Percentiles rank a stretch among this genome's conserved stretches.
Evolutionary conservation across 2,329 filamentous ascomycete species (phyloP).

Genomic region (Allantophomopsis cytisporea): DNA sequence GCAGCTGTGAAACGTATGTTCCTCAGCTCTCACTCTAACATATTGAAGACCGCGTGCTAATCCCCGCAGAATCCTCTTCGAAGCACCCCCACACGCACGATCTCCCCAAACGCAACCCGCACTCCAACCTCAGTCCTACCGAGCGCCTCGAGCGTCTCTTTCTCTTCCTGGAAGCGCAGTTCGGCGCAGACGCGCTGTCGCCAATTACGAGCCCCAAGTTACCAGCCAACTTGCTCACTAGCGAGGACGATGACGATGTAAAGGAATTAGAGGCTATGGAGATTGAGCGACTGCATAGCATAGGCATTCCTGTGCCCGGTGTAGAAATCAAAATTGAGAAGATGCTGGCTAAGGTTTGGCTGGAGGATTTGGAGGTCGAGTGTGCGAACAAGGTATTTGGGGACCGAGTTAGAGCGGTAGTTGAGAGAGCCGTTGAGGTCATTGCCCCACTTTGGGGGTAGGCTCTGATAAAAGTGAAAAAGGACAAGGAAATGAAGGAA

Average conservation of each 20-base stretch:
- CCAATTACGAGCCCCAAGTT: constrained; percentile 59
- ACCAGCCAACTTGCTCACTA: constrained; percentile 12
- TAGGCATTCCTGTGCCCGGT: constrained; percentile 85
- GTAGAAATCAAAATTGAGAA: constrained; percentile 80
- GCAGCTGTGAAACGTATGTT: constrained; percentile 79
- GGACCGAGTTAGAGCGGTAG: constrained; percentile 76
- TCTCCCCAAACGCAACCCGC: constrained; percentile 49
- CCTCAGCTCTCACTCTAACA: constrained; percentile 1
- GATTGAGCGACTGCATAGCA: constrained; percentile 62
- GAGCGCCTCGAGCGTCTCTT: constrained; percentile 77
- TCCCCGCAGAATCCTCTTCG: constrained; percentile 39
- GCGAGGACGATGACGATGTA: constrained; percentile 19
- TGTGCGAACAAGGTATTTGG: constrained; percentile 65
- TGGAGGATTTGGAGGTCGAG: constrained; percentile 86
- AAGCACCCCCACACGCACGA: constrained; percentile 38
- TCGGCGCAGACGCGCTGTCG: constrained; percentile 68
- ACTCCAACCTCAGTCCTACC: constrained; percentile 55
- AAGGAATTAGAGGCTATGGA: constrained; percentile 38
- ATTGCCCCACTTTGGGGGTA: constrained; percentile 60
- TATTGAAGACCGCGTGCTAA: constrained; percentile 2
- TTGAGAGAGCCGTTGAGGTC: constrained; percentile 80
- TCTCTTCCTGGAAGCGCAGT: constrained; percentile 95
- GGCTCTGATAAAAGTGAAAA: too few relatives aligned
- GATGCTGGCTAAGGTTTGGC: constrained; percentile 76
- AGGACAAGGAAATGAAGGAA: too few relatives aligned